phyloP scores from a whole-genome alignment of 75 land plant genomes.

The Picea sitchensis region DNA sequence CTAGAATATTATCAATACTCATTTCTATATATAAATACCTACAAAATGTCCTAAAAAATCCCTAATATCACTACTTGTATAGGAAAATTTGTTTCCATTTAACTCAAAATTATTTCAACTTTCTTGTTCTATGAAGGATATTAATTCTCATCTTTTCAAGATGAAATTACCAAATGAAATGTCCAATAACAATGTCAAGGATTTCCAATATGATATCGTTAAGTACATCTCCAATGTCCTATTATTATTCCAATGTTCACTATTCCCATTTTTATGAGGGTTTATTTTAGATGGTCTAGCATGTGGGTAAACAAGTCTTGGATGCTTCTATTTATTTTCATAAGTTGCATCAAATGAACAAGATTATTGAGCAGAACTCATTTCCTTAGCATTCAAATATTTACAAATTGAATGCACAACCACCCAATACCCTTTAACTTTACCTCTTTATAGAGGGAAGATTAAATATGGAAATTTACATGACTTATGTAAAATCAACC shows the following conservation, averaged over 20 bases:
- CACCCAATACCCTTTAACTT: too few relatives aligned
- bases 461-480: too few relatives aligned
- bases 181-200: background rate
- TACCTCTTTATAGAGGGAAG: too few relatives aligned
- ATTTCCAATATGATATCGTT: conserved; percentile 46
- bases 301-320: conserved; percentile 58
- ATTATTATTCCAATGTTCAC: conserved; percentile 69
- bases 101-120: too few relatives aligned
- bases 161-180: background rate
- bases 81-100: background rate
- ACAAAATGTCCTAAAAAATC: too few relatives aligned
- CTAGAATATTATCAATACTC: too few relatives aligned
- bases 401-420: conserved; percentile 49
- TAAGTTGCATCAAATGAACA: conserved; percentile 59
- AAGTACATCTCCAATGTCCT: conserved; percentile 74
- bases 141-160: too few relatives aligned
- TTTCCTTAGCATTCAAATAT: conserved; percentile 58
- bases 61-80: background rate
- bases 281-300: conserved; percentile 64
- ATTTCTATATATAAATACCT: too few relatives aligned
- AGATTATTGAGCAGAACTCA: conserved; percentile 68
- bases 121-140: too few relatives aligned
- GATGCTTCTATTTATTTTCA: conserved; percentile 60
- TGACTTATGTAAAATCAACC: background rate
- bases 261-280: conserved; percentile 59